Base-by-base conservation (phyloP, 164 flowering plant genomes). In the Tinospora cordifolia region DNA sequence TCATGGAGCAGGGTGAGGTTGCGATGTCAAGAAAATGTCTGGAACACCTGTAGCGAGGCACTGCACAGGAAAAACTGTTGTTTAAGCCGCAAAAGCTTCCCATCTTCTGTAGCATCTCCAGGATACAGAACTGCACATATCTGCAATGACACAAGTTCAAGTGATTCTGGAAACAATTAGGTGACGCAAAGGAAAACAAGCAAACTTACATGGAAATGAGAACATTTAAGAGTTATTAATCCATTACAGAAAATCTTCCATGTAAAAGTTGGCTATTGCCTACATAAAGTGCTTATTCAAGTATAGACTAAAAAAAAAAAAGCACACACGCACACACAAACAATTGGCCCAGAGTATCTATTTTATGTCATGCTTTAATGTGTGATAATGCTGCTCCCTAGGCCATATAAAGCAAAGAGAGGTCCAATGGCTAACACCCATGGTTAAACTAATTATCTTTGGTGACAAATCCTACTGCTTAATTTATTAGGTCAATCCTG, bases 91-190 rank as follows among this genome's bases (percentile, higher is more conserved):
- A 94, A 76, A 74, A 92, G 83, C 84, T 94, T 94, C 70, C 98
- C 99, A 59, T 68, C 62, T 76, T 92, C 98, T 63, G 93, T 92
- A 44, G 92, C 91, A 87, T 94, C 99, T 58, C 97, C 97, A 69
- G 99, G 99, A 75, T 94, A 94, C 22, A 92, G 81, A 76, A 94
- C 92, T 77, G 97, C 95, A 81, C 99, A 94, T 57, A 94, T 94
- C 97, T 92, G 90, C 78, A 84, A 63, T 36, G 46, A 34, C 39
- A 71, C 14, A 46, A 76, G 63, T 46, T 36, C 22, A 54, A 11
- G 62, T n/a, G 46, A 21, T 41, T 68, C 27, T 14, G 58, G 5
- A 51, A 51, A 21, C 70, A 36, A 46, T 57, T 19, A 30, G 7
- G 17, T 24, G 47, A 66, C 34, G 8, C 30, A 63, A 8, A 44